Evolutionary conservation across 176 grass and related monocot genomes (phyloP), one percentile per base, ranked within the genome.

Genomic region (Zoysia japonica): DNA sequence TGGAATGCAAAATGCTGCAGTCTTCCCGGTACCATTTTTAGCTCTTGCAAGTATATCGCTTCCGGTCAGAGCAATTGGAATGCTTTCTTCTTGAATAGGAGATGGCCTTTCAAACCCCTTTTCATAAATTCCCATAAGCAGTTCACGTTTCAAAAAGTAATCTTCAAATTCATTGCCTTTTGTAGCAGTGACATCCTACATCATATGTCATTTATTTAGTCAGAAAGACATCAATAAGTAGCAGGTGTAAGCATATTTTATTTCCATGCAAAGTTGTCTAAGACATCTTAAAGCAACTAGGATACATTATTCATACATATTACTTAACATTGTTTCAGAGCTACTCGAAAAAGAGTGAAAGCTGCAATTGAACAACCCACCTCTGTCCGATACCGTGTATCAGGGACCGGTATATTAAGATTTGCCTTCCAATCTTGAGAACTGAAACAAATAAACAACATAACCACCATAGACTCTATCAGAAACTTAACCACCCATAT

Each of bases 111-210:
- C 91, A 85, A 93, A 93, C 43, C 91, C 91, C 40, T 93, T 93
- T 72, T 93, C 91, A 73, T 93, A 93, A 37, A 93, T 93, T 40
- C 82, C 91, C 91, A 93, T 93, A 85, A 93, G 88, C 66, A 93
- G 82, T 37, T 93, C 91, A 9, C 88, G 85, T 66, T 93, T 93
- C 74, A 93, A 71, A 87, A 93, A 90, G 80, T 93, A 93, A 66
- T 93, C 88, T 65, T 93, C 88, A 85, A 90, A 93, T 47, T 88
- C 88, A 45, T 93, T 93, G 62, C 87, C 88, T 83, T 93, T 93
- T 28, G 91, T 90, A 74, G 82, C 91, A 80, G 88, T 93, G 39
- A 93, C 91, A 93, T 93, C 91, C 91, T 93, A 55, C 4, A 15
- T 78, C 66, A 20, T 37, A 75, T 45, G 36, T 17, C 28, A 77